A percentile compares a stretch with the other conserved stretches of the same genome.
Evolutionary conservation across 2,329 filamentous ascomycete species (phyloP).

Genomic region (Ophiostoma himal-ulmi): DNA sequence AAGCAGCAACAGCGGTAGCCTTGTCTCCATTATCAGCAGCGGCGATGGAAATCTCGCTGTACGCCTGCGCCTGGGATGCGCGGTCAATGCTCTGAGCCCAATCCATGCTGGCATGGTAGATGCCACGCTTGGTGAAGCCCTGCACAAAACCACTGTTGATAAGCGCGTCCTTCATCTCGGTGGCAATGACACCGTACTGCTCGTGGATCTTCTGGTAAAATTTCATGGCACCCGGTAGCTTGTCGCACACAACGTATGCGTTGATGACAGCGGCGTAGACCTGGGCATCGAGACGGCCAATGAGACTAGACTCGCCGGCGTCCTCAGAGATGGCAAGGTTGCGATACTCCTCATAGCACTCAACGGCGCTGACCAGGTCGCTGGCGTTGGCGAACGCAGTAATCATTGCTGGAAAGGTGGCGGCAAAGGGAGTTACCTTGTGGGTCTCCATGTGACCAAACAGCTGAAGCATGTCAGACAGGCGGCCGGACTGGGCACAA

Average conservation of each 20-base stretch:
- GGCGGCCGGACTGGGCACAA: slow-evolving; percentile 73
- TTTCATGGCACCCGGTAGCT: slow-evolving; percentile 72
- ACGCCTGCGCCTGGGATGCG: slow-evolving; percentile 53
- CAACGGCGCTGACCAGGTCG: slow-evolving; percentile 80
- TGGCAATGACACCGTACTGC: slow-evolving; percentile 52
- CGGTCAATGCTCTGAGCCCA: slow-evolving; percentile 63
- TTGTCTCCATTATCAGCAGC: slow-evolving; percentile 76
- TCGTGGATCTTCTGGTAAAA: slow-evolving; percentile 77
- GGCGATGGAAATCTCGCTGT: slow-evolving; percentile 66
- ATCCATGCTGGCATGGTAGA: slow-evolving; percentile 66
- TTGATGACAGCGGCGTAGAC: slow-evolving; percentile 91
- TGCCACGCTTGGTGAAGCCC: slow-evolving; percentile 63
- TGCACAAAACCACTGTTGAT: slow-evolving; percentile 72
- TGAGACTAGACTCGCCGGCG: slow-evolving; percentile 60
- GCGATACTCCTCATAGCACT: slow-evolving; percentile 94
- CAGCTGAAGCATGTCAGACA: slow-evolving; percentile 83
- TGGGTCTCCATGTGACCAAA: slow-evolving; percentile 86
- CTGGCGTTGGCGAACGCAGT: slow-evolving; percentile 79
- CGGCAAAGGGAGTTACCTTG: slow-evolving; percentile 66
- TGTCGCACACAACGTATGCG: slow-evolving; percentile 77
- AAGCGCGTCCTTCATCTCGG: slow-evolving; percentile 64
- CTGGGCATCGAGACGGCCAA: slow-evolving; percentile 69
- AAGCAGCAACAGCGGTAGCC: slow-evolving; percentile 61
- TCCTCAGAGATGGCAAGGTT: slow-evolving; percentile 80
- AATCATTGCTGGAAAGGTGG: slow-evolving; percentile 90